These are phyloP conservation scores for Yamadazyma buinensis DNA, from an alignment of 1,139 yeast species.

Conservation along the genomic window DNA sequence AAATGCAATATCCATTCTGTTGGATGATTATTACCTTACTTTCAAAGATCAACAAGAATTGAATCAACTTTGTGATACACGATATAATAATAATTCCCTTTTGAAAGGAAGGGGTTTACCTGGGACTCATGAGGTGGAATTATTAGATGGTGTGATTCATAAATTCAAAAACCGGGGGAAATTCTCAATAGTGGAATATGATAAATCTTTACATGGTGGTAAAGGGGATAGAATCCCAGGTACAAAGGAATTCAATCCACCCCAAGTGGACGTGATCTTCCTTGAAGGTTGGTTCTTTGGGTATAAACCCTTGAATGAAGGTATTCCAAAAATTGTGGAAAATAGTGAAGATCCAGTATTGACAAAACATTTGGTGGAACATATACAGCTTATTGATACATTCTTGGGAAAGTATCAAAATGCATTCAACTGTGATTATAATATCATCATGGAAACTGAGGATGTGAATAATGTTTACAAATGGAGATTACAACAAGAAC, in stretches of 20 bases:
- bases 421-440: constrained; percentile 22
- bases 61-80: constrained; percentile 26
- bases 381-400: constrained; percentile 19
- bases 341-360: constrained; percentile 16
- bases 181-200: constrained; percentile 63
- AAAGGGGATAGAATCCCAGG: constrained; percentile 66
- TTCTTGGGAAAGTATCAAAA: constrained; percentile 2
- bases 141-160: constrained; percentile 11
- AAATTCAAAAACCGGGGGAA: constrained; percentile 12
- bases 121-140: constrained; percentile 79
- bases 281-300: constrained; percentile 98
- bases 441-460: constrained; percentile 53
- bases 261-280: constrained; percentile 54
- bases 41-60: constrained; percentile 53
- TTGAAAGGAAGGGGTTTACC: constrained; percentile 85
- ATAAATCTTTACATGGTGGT: constrained; percentile 71
- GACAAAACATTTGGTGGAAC: constrained; percentile 22
- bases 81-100: constrained; percentile 40
- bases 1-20: constrained; percentile 56
- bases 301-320: constrained; percentile 41
- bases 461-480: constrained; percentile 59
- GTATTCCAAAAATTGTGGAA: neutral
- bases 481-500: constrained; percentile 90
- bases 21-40: constrained; percentile 84
- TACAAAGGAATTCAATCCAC: constrained; percentile 9